These are phyloP conservation scores for Boechera retrofracta DNA, from an alignment of 345 rosid genomes.

Conservation along the genomic window DNA sequence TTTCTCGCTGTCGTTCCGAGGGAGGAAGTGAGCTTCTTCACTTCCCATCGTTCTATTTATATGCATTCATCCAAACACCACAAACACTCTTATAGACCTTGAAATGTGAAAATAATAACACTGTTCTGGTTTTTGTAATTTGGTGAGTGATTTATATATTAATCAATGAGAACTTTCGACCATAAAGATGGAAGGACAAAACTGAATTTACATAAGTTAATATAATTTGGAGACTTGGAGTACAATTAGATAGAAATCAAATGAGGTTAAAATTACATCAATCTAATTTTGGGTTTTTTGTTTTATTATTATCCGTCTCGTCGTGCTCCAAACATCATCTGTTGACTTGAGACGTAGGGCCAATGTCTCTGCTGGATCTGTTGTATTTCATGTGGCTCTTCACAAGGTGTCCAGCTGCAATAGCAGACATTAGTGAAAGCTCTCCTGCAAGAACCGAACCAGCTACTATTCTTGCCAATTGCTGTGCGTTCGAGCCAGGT, in stretches of 20 bases:
- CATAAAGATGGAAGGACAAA: not conserved
- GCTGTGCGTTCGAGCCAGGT: conserved; percentile 68
- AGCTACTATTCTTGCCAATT: conserved; percentile 65
- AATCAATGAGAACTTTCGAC: not conserved
- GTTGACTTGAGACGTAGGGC: conserved; percentile 36
- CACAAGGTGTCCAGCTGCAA: conserved; percentile 80
- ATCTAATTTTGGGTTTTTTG: not conserved
- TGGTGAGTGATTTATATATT: not conserved
- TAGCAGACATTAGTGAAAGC: conserved; percentile 73
- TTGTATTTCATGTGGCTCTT: conserved; percentile 87
- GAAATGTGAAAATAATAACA: not conserved
- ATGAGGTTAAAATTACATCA: conserved; percentile 29
- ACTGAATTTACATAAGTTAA: conserved; percentile 22
- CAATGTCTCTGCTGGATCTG: conserved; percentile 64
- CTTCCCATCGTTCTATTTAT: conserved; percentile 49
- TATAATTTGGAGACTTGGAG: not conserved
- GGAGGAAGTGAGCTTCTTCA: conserved; percentile 45
- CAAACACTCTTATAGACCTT: too few species aligned
- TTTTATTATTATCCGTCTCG: conserved; percentile 23
- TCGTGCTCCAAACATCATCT: conserved; percentile 30
- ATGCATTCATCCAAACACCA: too few species aligned
- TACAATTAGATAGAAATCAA: conserved; percentile 24
- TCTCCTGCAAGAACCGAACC: conserved; percentile 88
- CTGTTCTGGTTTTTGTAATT: not conserved
- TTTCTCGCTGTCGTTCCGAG: conserved; percentile 51